phyloP scores from a whole-genome alignment of 2,329 filamentous ascomycete genomes.

The Clonostachys byssicola region DNA sequence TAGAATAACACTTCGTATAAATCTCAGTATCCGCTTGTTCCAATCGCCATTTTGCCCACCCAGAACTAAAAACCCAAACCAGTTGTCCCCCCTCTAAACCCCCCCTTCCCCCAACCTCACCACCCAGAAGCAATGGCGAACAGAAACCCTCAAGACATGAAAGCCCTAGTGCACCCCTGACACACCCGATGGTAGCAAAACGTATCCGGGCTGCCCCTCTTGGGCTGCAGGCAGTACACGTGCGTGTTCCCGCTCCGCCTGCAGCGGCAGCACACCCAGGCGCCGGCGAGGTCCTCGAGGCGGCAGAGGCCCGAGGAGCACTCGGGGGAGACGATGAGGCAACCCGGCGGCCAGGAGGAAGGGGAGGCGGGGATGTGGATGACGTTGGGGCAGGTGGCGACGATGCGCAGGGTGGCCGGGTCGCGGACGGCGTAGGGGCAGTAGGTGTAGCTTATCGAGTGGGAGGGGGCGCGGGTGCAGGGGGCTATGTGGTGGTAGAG shows the following conservation, averaged over 20 bases:
- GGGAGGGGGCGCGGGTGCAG: constrained; percentile 33
- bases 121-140: too few relatives aligned
- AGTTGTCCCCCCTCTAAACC: too few relatives aligned
- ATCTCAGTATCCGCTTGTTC: too few relatives aligned
- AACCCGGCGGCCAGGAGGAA: constrained; percentile 14
- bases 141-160: too few relatives aligned
- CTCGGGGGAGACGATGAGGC: constrained; percentile 37
- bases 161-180: constrained; percentile 23
- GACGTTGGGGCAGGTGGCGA: constrained; percentile 9
- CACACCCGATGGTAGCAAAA: constrained; percentile 51
- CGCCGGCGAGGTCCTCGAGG: constrained; percentile 39
- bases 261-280: constrained; percentile 48
- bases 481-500: constrained; percentile 45
- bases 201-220: constrained; percentile 40
- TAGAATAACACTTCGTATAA: too few relatives aligned
- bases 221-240: constrained; percentile 38
- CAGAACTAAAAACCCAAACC: too few relatives aligned
- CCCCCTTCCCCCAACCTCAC: too few relatives aligned
- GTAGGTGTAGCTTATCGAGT: constrained; percentile 36
- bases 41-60: too few relatives aligned
- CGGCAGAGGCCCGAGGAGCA: constrained; percentile 45
- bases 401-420: constrained; percentile 13
- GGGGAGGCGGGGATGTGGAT: neutral
- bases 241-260: constrained; percentile 37
- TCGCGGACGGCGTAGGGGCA: constrained; percentile 29